Percentiles rank a stretch among this genome's conserved stretches.
phyloP scores from a whole-genome alignment of 352 stramenopile species.

The Elongisporangium anandrum region DNA sequence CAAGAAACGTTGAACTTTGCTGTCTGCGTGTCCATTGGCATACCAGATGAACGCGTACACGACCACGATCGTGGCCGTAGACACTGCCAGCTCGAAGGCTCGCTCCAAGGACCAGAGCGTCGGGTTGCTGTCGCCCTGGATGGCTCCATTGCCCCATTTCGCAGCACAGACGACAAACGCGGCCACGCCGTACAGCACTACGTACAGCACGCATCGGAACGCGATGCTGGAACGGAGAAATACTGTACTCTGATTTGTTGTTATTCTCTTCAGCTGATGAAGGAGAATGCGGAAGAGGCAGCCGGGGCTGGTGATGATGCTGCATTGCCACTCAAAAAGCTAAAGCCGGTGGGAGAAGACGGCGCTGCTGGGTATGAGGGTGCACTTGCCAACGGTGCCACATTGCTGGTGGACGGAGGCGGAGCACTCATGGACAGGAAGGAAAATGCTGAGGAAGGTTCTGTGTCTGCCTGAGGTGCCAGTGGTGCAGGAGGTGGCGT shows the following conservation, averaged over 20 bases:
- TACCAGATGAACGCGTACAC: constrained; percentile 50
- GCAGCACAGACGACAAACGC: constrained; percentile 30
- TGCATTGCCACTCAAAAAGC: constrained; percentile 37
- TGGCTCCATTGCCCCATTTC: constrained; percentile 42
- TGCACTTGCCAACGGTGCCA: not conserved
- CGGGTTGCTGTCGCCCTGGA: constrained; percentile 40
- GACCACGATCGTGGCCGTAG: constrained; percentile 34
- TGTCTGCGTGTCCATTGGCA: too few relatives aligned
- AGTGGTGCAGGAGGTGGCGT: not conserved
- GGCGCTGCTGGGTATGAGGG: constrained; percentile 1
- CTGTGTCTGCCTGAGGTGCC: not conserved
- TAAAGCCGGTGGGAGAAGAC: constrained; percentile 55
- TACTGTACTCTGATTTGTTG: too few relatives aligned
- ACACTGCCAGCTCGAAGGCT: constrained; percentile 39
- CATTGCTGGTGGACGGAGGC: not conserved
- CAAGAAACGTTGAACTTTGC: not conserved
- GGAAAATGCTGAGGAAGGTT: constrained; percentile 34
- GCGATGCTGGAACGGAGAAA: constrained; percentile 35
- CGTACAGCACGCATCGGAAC: constrained; percentile 29
- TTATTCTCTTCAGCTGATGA: not conserved
- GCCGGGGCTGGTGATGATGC: constrained; percentile 26
- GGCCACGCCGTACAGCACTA: constrained; percentile 29
- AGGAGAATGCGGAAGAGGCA: constrained; percentile 6
- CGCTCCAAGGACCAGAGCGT: constrained; percentile 52
- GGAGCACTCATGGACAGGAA: constrained; percentile 37